These are phyloP conservation scores for Penicillium canescens DNA, from an alignment of 495 filamentous ascomycete species.

Conservation along the genomic window DNA sequence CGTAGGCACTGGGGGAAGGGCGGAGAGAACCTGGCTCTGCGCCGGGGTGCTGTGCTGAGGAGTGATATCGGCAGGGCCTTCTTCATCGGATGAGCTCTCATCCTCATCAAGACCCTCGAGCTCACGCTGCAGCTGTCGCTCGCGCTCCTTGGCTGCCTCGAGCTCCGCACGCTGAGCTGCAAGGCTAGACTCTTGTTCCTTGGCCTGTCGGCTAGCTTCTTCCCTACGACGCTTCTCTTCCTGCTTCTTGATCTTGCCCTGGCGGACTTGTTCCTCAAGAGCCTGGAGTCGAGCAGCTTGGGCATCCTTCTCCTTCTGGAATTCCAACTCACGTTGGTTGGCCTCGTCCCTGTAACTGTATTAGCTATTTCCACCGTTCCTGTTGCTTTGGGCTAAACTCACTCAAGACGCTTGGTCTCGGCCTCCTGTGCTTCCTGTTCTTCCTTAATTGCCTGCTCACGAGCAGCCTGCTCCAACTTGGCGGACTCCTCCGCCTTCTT, in stretches of 20 bases:
- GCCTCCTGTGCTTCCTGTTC: constrained; percentile 80
- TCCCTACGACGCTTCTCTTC: constrained; percentile 92
- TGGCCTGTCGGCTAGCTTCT: constrained; percentile 80
- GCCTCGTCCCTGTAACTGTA: constrained; percentile 68
- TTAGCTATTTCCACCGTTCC: constrained; percentile 28
- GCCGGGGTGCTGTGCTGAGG: constrained; percentile 83
- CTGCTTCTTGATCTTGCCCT: constrained; percentile 94
- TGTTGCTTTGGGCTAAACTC: constrained; percentile 47
- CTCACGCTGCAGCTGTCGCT: constrained; percentile 83
- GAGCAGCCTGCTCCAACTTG: constrained; percentile 49
- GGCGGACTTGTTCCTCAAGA: constrained; percentile 89
- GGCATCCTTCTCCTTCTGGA: constrained; percentile 75
- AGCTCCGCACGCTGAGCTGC: constrained; percentile 88
- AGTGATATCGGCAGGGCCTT: constrained; percentile 77
- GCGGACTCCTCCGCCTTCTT: constrained; percentile 59
- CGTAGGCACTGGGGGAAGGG: constrained; percentile 32
- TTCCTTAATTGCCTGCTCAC: constrained; percentile 58
- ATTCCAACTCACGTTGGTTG: constrained; percentile 71
- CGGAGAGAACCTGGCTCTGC: constrained; percentile 56
- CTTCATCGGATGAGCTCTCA: constrained; percentile 82
- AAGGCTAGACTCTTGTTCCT: constrained; percentile 83
- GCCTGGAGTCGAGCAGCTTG: constrained; percentile 81
- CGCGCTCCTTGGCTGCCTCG: constrained; percentile 83
- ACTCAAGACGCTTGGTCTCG: constrained; percentile 80
- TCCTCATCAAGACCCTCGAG: constrained; percentile 80